phyloP scores from a whole-genome alignment of 192 early-diverging fungal species.

The Coemansia sp. region DNA sequence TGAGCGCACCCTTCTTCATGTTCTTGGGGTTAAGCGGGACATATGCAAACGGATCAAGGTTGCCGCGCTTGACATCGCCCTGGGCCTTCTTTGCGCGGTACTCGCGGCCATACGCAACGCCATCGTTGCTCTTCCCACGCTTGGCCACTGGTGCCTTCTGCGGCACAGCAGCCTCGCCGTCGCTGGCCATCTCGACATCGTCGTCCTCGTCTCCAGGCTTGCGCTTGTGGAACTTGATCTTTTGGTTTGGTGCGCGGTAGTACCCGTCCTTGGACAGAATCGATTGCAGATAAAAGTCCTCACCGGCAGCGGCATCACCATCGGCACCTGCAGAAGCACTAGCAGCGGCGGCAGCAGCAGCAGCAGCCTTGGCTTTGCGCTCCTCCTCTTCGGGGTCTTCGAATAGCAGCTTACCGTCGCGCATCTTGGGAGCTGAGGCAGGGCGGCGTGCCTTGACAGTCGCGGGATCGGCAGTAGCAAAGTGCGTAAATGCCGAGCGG shows the following conservation, averaged over 20 bases:
- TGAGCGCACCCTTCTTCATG: conserved; percentile 48
- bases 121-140: conserved; percentile 37
- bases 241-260: conserved; percentile 75
- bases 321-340: conserved; percentile 33
- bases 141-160: conserved; percentile 23
- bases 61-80: conserved; percentile 88
- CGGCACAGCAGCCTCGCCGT: conserved; percentile 56
- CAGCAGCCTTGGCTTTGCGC: conserved; percentile 35
- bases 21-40: conserved; percentile 71
- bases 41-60: conserved; percentile 93
- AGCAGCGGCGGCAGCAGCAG: conserved; percentile 28
- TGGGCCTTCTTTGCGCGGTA: conserved; percentile 83
- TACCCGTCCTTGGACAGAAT: conserved; percentile 78
- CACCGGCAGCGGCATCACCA: conserved; percentile 48
- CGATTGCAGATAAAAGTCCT: conserved; percentile 86
- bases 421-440: conserved; percentile 56
- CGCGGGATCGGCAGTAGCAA: conserved; percentile 53
- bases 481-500: conserved; percentile 68
- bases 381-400: conserved; percentile 60
- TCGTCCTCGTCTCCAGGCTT: conserved; percentile 57
- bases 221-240: conserved; percentile 89
- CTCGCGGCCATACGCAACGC: conserved; percentile 53
- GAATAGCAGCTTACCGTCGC: conserved; percentile 82
- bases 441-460: conserved; percentile 39
- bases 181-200: conserved; percentile 65